Conservation (phyloP, 768 basidiomycete species). For the Leccinum subtestaceum region DNA sequence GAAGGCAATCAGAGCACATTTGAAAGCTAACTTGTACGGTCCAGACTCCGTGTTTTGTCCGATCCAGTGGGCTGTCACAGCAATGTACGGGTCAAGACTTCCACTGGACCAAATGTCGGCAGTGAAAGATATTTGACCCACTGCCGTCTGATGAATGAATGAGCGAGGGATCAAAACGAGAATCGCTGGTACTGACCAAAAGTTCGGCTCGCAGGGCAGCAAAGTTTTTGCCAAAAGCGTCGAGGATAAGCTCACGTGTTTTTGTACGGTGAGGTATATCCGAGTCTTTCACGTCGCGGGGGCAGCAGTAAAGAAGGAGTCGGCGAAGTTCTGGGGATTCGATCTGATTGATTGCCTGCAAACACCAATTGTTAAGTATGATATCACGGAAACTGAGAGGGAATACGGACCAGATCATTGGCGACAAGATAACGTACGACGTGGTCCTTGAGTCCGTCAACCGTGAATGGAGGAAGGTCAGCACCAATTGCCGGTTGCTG, state of each 20-base stretch:
- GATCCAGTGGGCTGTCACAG: neutral
- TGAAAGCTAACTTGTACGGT: neutral
- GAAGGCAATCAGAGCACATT: constrained; percentile 15
- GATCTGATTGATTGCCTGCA: neutral
- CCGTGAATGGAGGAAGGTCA: neutral
- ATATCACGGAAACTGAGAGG: neutral
- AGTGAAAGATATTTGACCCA: neutral
- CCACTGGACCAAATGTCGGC: neutral
- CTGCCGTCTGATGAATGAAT: neutral
- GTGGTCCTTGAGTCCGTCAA: neutral
- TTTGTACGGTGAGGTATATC: neutral
- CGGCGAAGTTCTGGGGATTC: neutral
- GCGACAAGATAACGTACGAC: neutral
- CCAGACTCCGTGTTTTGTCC: neutral
- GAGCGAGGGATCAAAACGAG: neutral
- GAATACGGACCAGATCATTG: neutral
- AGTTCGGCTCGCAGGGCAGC: neutral
- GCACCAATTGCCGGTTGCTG: neutral
- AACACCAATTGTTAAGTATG: neutral
- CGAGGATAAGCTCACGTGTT: neutral
- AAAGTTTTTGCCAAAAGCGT: neutral
- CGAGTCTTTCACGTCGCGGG: neutral
- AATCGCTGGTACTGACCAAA: neutral
- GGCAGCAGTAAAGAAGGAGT: neutral
- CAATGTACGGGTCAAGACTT: neutral